Evolutionary conservation across 768 basidiomycete genomes (phyloP), one percentile per base, ranked within the genome.

Genomic region (Amylocystis lapponica): DNA sequence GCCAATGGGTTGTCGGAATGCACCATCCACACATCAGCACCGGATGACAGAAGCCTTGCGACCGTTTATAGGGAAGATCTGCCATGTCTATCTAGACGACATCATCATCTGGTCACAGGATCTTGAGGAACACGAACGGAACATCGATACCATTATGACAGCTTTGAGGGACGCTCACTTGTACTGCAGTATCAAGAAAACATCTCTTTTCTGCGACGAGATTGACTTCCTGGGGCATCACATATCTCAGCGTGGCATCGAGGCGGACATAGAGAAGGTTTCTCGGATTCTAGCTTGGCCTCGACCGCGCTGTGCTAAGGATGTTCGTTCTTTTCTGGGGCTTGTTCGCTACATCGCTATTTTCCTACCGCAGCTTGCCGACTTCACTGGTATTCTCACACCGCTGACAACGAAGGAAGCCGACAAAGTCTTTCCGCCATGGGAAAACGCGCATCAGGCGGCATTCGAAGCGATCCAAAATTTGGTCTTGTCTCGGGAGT

Each of bases 51-150:
- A 46, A 2, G 66, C 68, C 0, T 53, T 77, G 0, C 34, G 50
- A 0, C 46, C 57, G 0, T 52, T 54, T 10, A 61, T 77, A 19
- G 70, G 72, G 0, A 53, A 55, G 2, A 63, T 72, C 36, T 68
- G 69, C 39, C 66, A 74, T 42, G 60, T 71, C 0, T 74, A 75
- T 45, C 53, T 74, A 0, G 68, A 75, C 41, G 64, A 74, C 39
- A 68, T 74, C 31, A 54, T 75, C 12, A 70, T 74, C 20, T 74
- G 67, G 66, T 75, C 69, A 0, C 9, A 68, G 0, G 46, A 53
- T 0, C 13, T 66, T 0, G 64, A 52, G 7, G 61, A 59, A 13
- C 63, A 65, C 40, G 23, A 40, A 7, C 9, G 29, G 7, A 41
- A 64, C 34, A 44, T 63, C 10, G 10, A 20, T 2, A 41, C 36